Conservation (phyloP, 1,139 yeast species). For the Taphrina pruni region DNA sequence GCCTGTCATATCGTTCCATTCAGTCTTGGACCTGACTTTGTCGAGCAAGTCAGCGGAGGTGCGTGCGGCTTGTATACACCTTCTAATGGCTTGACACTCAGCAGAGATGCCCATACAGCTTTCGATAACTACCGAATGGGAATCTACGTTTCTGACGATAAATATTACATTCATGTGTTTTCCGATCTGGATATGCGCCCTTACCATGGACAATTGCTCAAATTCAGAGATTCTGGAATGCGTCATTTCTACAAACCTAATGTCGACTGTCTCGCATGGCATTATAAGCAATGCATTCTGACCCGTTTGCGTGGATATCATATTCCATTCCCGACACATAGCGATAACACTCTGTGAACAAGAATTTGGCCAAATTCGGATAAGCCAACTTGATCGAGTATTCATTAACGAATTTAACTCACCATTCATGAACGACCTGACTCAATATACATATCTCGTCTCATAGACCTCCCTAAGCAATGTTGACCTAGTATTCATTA, state of each 20-base stretch:
- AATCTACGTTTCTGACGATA: neutral
- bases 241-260: neutral
- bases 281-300: slow-evolving; percentile 11
- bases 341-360: neutral
- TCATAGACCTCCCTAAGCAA: too few species aligned
- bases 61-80: slow-evolving; percentile 11
- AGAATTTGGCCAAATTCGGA: neutral
- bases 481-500: too few species aligned
- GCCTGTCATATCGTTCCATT: slow-evolving; percentile 16
- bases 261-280: slow-evolving; percentile 8
- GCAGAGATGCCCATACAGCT: neutral
- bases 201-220: slow-evolving; percentile 8
- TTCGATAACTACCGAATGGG: slow-evolving; percentile 4
- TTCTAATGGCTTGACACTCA: slow-evolving; percentile 6
- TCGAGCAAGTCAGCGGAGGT: neutral
- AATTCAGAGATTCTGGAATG: too few species aligned
- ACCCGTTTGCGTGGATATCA: neutral
- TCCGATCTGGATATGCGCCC: neutral
- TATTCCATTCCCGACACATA: neutral
- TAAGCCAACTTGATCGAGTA: too few species aligned
- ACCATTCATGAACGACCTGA: too few species aligned
- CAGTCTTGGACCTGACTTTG: slow-evolving; percentile 7
- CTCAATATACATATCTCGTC: too few species aligned
- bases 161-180: slow-evolving; percentile 2
- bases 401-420: too few species aligned